A percentile compares a stretch with the other conserved stretches of the same genome.
These are phyloP conservation scores for Camptophora hylomeconis DNA, from an alignment of 2,329 filamentous ascomycete species.

Conservation along the genomic window DNA sequence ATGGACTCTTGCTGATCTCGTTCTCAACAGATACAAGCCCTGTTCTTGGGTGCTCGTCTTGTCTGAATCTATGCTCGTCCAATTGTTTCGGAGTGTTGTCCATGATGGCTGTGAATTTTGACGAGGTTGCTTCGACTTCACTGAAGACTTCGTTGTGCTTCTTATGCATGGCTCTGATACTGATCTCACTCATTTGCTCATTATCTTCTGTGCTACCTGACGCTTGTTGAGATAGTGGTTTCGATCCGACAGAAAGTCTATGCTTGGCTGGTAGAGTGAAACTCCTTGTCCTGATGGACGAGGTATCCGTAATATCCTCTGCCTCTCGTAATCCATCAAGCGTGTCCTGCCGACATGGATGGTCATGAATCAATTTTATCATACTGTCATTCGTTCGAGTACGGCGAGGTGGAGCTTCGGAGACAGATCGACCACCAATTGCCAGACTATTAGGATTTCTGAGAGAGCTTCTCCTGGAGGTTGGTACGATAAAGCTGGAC, in stretches of 20 bases:
- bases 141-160: constrained; percentile 8
- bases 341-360: not conserved
- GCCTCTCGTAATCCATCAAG: not conserved
- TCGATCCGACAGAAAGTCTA: not conserved
- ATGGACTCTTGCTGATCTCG: not conserved
- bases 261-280: constrained; percentile 8
- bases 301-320: not conserved
- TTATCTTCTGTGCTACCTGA: constrained; percentile 5
- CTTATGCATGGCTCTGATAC: constrained; percentile 6
- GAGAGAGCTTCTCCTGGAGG: constrained; percentile 3
- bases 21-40: not conserved
- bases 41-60: not conserved
- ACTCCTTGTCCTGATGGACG: constrained; percentile 7
- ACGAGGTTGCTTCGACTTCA: constrained; percentile 4
- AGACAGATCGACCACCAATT: constrained; percentile 13
- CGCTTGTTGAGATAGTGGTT: not conserved
- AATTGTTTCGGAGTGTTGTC: no score
- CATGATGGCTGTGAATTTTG: not conserved
- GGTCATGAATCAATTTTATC: not conserved
- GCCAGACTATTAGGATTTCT: constrained; percentile 13
- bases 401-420: constrained; percentile 1
- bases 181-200: constrained; percentile 13
- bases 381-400: constrained; percentile 3
- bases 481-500: not conserved
- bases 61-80: not conserved